Conservation (phyloP, 345 rosid species). For the Mangifera indica region DNA sequence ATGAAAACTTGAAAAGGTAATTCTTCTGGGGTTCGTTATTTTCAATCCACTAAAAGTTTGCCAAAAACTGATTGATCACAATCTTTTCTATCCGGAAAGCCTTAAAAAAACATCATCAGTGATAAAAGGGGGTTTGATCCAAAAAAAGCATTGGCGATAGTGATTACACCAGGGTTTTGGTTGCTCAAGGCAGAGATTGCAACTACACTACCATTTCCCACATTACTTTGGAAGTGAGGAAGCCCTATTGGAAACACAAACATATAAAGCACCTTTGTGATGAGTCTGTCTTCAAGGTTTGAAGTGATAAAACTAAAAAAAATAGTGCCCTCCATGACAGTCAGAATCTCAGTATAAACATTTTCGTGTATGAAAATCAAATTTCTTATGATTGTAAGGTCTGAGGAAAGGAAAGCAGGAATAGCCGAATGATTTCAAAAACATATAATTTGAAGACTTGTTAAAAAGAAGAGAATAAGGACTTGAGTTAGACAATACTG, state of each 20-base stretch:
- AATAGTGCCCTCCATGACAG: slow-evolving; percentile 27
- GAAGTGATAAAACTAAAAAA: slow-evolving; percentile 28
- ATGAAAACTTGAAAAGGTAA: too few relatives aligned
- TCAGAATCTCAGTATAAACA: slow-evolving; percentile 22
- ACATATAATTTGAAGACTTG: too few relatives aligned
- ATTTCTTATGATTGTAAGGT: too few relatives aligned
- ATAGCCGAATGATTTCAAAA: too few relatives aligned
- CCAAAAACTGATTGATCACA: neutral
- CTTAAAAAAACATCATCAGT: slow-evolving; percentile 24
- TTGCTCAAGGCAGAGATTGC: slow-evolving; percentile 20
- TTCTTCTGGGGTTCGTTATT: too few relatives aligned
- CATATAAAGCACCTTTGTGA: too few relatives aligned
- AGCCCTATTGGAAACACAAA: slow-evolving; percentile 29
- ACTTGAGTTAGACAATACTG: too few relatives aligned
- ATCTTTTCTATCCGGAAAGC: slow-evolving; percentile 29
- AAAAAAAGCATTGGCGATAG: slow-evolving; percentile 25
- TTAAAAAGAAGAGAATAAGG: too few relatives aligned
- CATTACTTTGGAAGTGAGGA: slow-evolving; percentile 25
- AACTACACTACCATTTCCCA: slow-evolving; percentile 13
- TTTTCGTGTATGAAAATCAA: too few relatives aligned
- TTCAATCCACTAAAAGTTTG: neutral
- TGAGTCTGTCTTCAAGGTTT: slow-evolving; percentile 26
- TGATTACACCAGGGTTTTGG: too few relatives aligned
- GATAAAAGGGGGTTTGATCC: slow-evolving; percentile 26
- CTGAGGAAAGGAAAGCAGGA: too few relatives aligned